These are phyloP conservation scores for Metschnikowia gelsemii DNA, from an alignment of 805 yeast species.

Conservation along the genomic window DNA sequence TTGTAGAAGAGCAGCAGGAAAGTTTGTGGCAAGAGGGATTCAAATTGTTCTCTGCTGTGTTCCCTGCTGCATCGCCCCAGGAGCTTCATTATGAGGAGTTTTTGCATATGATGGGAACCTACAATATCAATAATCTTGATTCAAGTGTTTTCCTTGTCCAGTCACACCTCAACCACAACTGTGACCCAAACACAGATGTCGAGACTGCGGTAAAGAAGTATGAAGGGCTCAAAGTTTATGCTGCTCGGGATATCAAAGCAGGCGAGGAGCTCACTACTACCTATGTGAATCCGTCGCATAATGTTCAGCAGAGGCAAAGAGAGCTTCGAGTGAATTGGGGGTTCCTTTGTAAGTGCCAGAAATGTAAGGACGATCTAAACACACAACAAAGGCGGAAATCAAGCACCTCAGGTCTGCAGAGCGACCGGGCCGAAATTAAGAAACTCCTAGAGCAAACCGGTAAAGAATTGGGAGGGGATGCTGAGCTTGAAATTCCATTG, in stretches of 20 bases:
- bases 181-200: conserved; percentile 68
- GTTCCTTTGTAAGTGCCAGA: conserved; percentile 63
- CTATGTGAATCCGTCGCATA: conserved; percentile 67
- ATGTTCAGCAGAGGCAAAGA: conserved; percentile 60
- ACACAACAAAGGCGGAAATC: conserved; percentile 48
- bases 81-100: conserved; percentile 50
- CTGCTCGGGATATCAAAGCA: conserved; percentile 53
- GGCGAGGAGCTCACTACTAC: conserved; percentile 71
- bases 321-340: conserved; percentile 77
- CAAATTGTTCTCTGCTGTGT: conserved; percentile 48
- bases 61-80: conserved; percentile 37
- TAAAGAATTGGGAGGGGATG: conserved; percentile 37
- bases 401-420: conserved; percentile 24
- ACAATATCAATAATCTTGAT: conserved; percentile 70
- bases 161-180: conserved; percentile 73
- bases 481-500: conserved; percentile 48
- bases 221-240: conserved; percentile 54
- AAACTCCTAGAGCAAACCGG: conserved; percentile 43
- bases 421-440: conserved; percentile 40
- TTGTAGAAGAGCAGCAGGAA: conserved; percentile 56
- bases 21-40: conserved; percentile 60
- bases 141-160: conserved; percentile 60
- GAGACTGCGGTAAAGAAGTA: conserved; percentile 42
- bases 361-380: conserved; percentile 59
- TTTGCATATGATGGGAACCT: conserved; percentile 63